phyloP scores from a whole-genome alignment of 345 rosid species.

The Dipteronia dyeriana region DNA sequence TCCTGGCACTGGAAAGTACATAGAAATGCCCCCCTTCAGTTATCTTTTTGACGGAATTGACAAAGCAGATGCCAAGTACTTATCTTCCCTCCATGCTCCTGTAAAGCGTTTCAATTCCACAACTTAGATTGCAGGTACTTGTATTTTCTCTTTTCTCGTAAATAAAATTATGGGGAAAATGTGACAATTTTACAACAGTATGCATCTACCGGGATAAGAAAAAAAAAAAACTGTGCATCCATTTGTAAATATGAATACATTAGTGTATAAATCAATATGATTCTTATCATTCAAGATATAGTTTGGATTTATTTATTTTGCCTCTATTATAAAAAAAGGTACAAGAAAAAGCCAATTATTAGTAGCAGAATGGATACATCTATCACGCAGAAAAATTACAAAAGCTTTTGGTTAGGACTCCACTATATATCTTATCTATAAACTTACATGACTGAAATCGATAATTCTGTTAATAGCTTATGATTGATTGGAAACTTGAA shows the following conservation, averaged over 20 bases:
- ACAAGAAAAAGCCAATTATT: no score
- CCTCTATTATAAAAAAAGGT: no score
- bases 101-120: conserved; percentile 60
- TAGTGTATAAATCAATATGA: background rate
- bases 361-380: no score
- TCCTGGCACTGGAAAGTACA: conserved; percentile 75
- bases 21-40: conserved; percentile 71
- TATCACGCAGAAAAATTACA: no score
- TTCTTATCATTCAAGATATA: background rate
- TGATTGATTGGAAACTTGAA: no score
- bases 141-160: background rate
- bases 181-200: background rate
- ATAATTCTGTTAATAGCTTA: no score
- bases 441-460: no score
- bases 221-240: background rate
- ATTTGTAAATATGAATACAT: background rate
- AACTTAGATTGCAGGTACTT: conserved; percentile 24
- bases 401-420: no score
- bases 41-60: conserved; percentile 81
- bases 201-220: background rate
- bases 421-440: no score
- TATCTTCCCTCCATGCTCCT: conserved; percentile 77
- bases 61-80: conserved; percentile 71
- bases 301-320: background rate
- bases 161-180: background rate